Evolutionary conservation across 805 yeast species (phyloP), one percentile per base, ranked within the genome.

Genomic region (Kodamaea kakaduensis): DNA sequence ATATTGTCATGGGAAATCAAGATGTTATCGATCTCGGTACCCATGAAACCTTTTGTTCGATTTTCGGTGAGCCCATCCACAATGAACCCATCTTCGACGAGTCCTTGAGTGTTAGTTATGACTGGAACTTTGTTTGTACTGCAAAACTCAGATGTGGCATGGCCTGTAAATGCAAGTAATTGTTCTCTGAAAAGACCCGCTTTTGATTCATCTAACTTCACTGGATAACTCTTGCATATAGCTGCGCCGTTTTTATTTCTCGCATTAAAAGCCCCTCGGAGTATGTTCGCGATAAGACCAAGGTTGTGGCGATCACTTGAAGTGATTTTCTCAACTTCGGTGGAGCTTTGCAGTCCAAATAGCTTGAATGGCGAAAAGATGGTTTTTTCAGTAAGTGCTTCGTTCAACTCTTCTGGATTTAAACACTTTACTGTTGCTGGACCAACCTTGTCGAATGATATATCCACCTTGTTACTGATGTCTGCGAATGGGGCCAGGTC

Each of bases 1-100:
- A 50, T 6, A 40, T 65, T 65, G 33, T 62, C 49, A 46, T 67
- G 71, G 5, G 51, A 40, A 10, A 67, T 49, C 14, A 56, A 39
- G 1, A 58, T 62, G 14, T 18, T 21, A 10, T 32, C 37, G 9
- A 13, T 33, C 22, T 17, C 41, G 9, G 18, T 13, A 12, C 17
- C n/a, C n/a, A n/a, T n/a, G n/a, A n/a, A n/a, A n/a, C n/a, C n/a
- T n/a, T n/a, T n/a, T n/a, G n/a, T n/a, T n/a, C n/a, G n/a, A n/a
- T n/a, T n/a, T n/a, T n/a, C n/a, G n/a, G n/a, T n/a, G n/a, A n/a
- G n/a, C n/a, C n/a, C n/a, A n/a, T n/a, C n/a, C n/a, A n/a, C n/a
- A n/a, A n/a, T n/a, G n/a, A n/a, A n/a, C 31, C n/a, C 34, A 17
- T 4, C 41, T 28, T 50, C 52, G 6, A 51, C 30, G 6, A 55